phyloP scores from a whole-genome alignment of 2,329 filamentous ascomycete genomes.

The Grosmannia huntii region DNA sequence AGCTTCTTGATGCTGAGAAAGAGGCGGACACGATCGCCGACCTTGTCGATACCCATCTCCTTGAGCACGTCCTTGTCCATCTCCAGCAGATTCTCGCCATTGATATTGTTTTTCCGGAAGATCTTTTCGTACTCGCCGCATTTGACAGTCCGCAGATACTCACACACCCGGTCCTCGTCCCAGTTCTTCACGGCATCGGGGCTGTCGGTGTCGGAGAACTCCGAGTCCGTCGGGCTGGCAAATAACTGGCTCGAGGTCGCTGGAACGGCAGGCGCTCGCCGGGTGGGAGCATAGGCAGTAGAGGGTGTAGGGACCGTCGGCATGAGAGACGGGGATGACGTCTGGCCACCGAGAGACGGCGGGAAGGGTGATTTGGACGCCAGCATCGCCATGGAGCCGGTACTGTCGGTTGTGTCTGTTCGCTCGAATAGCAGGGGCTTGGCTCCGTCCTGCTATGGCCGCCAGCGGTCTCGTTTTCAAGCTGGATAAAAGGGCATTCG shows the following conservation, averaged over 20 bases:
- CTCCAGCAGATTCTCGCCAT: constrained; percentile 89
- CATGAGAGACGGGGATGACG: constrained; percentile 25
- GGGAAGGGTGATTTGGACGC: constrained; percentile 63
- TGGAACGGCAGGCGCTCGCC: constrained; percentile 37
- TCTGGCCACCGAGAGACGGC: constrained; percentile 35
- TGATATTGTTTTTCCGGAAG: constrained; percentile 83
- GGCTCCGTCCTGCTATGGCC: neutral
- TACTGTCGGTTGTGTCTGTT: neutral
- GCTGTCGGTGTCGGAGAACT: constrained; percentile 74
- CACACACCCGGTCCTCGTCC: constrained; percentile 83
- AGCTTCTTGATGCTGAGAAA: constrained; percentile 77
- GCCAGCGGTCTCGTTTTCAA: neutral
- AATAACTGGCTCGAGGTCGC: constrained; percentile 41
- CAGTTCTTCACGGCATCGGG: constrained; percentile 70
- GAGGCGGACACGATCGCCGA: constrained; percentile 88
- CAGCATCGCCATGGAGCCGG: constrained; percentile 55
- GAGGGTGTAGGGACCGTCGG: constrained; percentile 29
- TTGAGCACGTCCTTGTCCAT: constrained; percentile 94
- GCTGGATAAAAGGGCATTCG: neutral
- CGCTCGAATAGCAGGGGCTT: neutral
- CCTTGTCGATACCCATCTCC: constrained; percentile 97
- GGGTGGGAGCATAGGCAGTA: constrained; percentile 35
- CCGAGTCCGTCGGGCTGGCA: constrained; percentile 78
- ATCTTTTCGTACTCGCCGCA: constrained; percentile 88
- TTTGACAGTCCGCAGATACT: constrained; percentile 83